These are phyloP conservation scores for Lepiota brunneoincarnata DNA, from an alignment of 768 basidiomycete genomes.

Conservation along the genomic window DNA sequence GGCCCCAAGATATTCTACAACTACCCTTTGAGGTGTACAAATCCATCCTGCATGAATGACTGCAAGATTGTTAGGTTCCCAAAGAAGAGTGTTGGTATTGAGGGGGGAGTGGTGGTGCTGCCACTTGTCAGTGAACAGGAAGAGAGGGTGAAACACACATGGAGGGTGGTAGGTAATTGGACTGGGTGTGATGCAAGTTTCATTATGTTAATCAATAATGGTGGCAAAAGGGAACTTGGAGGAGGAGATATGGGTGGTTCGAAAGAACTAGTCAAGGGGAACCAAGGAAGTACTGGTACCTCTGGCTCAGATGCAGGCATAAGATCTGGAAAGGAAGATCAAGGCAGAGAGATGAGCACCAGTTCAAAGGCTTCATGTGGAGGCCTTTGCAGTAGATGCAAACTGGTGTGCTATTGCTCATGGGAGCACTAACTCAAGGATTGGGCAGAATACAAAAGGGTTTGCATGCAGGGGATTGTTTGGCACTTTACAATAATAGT, in stretches of 20 bases:
- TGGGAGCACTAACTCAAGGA: slow-evolving; percentile 72
- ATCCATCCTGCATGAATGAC: slow-evolving; percentile 76
- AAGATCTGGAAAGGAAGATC: slow-evolving; percentile 1
- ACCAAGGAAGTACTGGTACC: not conserved
- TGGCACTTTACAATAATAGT: too few species aligned
- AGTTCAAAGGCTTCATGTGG: slow-evolving; percentile 35
- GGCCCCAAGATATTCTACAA: slow-evolving; percentile 72
- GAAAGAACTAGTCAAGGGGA: not conserved
- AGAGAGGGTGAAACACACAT: slow-evolving; percentile 39
- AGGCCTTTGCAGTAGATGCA: slow-evolving; percentile 74
- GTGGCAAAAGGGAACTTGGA: not conserved
- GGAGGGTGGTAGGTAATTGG: slow-evolving; percentile 82
- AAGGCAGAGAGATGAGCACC: slow-evolving; percentile 14
- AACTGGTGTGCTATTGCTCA: slow-evolving; percentile 76
- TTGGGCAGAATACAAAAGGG: slow-evolving; percentile 76
- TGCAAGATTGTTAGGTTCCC: slow-evolving; percentile 84
- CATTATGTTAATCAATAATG: slow-evolving; percentile 32
- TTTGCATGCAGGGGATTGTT: slow-evolving; percentile 37
- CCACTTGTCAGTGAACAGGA: slow-evolving; percentile 36
- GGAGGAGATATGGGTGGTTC: too few species aligned
- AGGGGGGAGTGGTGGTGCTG: slow-evolving; percentile 60
- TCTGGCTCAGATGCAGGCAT: not conserved
- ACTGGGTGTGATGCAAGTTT: slow-evolving; percentile 70
- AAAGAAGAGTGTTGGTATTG: slow-evolving; percentile 56
- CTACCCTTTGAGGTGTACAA: slow-evolving; percentile 77